phyloP scores from a whole-genome alignment of 805 yeast species.

The Aciculoconidium aculeatum region DNA sequence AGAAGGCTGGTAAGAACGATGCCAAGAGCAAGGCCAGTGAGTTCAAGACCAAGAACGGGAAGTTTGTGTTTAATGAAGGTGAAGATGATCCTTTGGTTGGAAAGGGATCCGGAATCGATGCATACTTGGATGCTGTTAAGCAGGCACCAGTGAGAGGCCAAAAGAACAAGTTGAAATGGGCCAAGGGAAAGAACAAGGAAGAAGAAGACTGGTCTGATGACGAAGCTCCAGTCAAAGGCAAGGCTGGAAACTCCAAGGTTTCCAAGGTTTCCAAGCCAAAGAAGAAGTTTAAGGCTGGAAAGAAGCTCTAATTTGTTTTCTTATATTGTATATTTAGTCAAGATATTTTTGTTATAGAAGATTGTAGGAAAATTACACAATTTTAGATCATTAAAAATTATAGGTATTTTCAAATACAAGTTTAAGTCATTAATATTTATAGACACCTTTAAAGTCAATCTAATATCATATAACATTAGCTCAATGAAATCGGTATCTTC shows the following conservation, averaged over 20 bases:
- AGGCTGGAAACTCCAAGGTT: constrained; percentile 14
- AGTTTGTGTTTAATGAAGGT: constrained; percentile 56
- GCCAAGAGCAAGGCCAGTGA: constrained; percentile 29
- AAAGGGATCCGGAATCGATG: constrained; percentile 64
- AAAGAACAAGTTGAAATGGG: constrained; percentile 83
- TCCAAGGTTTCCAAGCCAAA: constrained; percentile 32
- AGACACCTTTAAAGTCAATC: too few species aligned
- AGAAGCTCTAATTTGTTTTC: constrained; percentile 40
- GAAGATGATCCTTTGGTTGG: constrained; percentile 33
- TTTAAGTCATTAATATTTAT: too few species aligned
- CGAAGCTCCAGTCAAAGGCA: constrained; percentile 34
- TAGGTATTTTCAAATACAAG: too few species aligned
- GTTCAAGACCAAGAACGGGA: constrained; percentile 58
- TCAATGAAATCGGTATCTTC: too few species aligned
- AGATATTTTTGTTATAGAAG: too few species aligned
- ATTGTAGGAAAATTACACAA: too few species aligned
- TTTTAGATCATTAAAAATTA: too few species aligned
- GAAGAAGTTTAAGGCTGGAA: constrained; percentile 52
- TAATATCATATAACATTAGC: neutral
- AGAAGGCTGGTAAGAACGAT: constrained; percentile 43
- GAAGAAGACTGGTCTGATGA: constrained; percentile 45
- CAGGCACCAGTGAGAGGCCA: constrained; percentile 94
- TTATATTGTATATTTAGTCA: constrained; percentile 3
- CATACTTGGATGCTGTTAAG: constrained; percentile 89
- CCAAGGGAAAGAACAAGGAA: constrained; percentile 51